Conservation (phyloP, 2,329 filamentous ascomycete genomes). For the Lasiodiplodia sp. region DNA sequence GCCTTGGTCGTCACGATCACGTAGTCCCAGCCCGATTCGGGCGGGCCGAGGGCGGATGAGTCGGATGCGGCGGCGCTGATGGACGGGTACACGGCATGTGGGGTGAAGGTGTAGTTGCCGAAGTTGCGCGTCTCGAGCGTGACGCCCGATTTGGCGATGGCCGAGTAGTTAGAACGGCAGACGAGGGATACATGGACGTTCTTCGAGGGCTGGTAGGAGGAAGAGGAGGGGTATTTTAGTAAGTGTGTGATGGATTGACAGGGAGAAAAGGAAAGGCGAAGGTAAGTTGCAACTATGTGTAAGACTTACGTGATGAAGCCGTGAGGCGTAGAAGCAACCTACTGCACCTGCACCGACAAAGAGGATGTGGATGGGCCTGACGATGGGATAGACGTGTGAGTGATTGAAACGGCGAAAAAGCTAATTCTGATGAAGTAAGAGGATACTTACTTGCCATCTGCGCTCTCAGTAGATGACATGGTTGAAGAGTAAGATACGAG, state of each 20-base stretch:
- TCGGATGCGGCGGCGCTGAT: slow-evolving; percentile 57
- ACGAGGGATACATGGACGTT: slow-evolving; percentile 71
- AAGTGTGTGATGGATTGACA: background rate
- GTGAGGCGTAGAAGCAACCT: slow-evolving; percentile 75
- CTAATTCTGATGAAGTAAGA: background rate
- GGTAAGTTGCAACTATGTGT: slow-evolving; percentile 72
- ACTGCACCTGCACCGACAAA: slow-evolving; percentile 76
- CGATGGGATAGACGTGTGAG: background rate
- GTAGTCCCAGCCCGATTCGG: slow-evolving; percentile 57
- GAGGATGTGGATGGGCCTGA: slow-evolving; percentile 59
- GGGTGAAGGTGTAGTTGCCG: slow-evolving; percentile 70
- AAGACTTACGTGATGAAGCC: slow-evolving; percentile 68
- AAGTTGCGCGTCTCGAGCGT: slow-evolving; percentile 70
- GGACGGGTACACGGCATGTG: slow-evolving; percentile 68
- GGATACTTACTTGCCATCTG: slow-evolving; percentile 14
- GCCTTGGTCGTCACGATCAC: slow-evolving; percentile 57
- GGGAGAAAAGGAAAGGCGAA: slow-evolving; percentile 47
- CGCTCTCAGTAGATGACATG: slow-evolving; percentile 9
- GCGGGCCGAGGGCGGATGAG: slow-evolving; percentile 47
- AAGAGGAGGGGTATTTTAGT: background rate
- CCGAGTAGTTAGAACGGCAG: slow-evolving; percentile 75
- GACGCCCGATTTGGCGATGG: slow-evolving; percentile 68
- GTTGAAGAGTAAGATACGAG: background rate
- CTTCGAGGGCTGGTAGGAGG: slow-evolving; percentile 32
- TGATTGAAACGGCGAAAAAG: background rate